phyloP scores from a whole-genome alignment of 2,329 filamentous ascomycete genomes.

The Diaporthe amygdali region DNA sequence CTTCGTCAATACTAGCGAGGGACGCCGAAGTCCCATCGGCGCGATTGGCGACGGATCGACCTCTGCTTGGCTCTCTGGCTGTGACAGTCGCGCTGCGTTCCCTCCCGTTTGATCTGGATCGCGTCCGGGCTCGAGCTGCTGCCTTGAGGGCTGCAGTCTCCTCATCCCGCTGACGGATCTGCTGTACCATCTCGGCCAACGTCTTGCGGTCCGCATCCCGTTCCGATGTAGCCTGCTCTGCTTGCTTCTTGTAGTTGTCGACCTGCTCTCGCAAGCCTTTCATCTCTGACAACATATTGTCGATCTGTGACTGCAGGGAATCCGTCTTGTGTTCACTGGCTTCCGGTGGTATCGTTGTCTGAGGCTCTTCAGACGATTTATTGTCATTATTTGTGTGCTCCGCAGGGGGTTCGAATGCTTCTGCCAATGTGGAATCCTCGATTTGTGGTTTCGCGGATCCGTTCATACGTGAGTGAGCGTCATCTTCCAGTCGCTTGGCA shows the following conservation, averaged over 20 bases:
- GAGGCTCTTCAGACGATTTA: not conserved
- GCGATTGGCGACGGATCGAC: constrained; percentile 25
- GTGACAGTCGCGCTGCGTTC: constrained; percentile 30
- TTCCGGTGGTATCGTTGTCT: constrained; percentile 34
- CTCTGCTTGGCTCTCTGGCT: constrained; percentile 24
- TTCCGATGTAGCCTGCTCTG: constrained; percentile 82
- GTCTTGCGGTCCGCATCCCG: constrained; percentile 74
- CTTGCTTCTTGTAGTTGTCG: constrained; percentile 76
- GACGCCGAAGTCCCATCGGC: constrained; percentile 18
- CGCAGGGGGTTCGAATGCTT: constrained; percentile 50
- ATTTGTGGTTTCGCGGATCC: constrained; percentile 42
- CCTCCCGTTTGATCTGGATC: constrained; percentile 42
- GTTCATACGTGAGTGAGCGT: constrained; percentile 46
- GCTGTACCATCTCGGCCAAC: constrained; percentile 85
- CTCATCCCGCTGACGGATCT: constrained; percentile 72
- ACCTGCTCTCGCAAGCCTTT: constrained; percentile 80
- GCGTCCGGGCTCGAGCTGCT: constrained; percentile 37
- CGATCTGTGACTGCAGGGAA: constrained; percentile 70
- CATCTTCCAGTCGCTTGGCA: constrained; percentile 71
- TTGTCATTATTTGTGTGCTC: constrained; percentile 33
- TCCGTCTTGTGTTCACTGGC: constrained; percentile 11
- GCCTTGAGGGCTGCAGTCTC: constrained; percentile 48
- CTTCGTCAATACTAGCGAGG: constrained; percentile 32
- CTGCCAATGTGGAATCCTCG: constrained; percentile 48
- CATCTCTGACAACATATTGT: constrained; percentile 80